Base-by-base conservation (phyloP, 768 basidiomycete genomes). In the Floccularia luteovirens region DNA sequence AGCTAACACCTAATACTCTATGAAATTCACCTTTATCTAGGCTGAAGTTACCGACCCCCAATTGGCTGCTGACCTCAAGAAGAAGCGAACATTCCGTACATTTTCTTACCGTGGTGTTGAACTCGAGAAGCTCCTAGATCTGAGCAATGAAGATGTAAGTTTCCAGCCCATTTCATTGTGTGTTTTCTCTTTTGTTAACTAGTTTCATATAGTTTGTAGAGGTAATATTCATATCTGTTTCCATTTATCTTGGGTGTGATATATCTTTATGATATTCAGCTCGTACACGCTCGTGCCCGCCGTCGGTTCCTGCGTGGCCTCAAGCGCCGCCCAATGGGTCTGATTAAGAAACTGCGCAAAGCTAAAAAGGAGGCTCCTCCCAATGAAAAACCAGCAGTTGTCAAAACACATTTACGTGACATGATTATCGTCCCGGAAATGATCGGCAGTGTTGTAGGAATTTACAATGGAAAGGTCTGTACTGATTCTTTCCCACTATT, bases 351-450 rank as follows among this genome's bases (percentile, higher is more conserved):
- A 70, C 77, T 99, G 54, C 90, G 96, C 66, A 94, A 96, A 69
- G 90, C 96, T 43, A 99, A 99, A 81, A 98, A 94, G 74, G 92
- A 97, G 66, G 91, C 92, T n/a, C 88, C 80, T 42, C 89, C 94
- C 52, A 96, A 97, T 69, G 93, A 98, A 72, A 98, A 99, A 76
- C 96, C 96, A 44, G 77, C 90, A 38, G 88, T 92, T 53, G 94
- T 99, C 58, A 99, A 98, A 79, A 99, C 96, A 43, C 96, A 99
- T 68, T 75, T 99, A 54, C 90, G 96, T 57, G 84, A 98, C 70
- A 98, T 99, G 96, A 94, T 98, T 66, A 84, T 99, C 66, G 96
- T 99, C 44, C 96, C 96, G 36, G 96, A 99, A 75, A 98, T 99
- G 96, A 97, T 99, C 66, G 96, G 96, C 46, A 85, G 81, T 56